Evolutionary conservation across 164 flowering plant species (phyloP).

Genomic region (Santalum album): DNA sequence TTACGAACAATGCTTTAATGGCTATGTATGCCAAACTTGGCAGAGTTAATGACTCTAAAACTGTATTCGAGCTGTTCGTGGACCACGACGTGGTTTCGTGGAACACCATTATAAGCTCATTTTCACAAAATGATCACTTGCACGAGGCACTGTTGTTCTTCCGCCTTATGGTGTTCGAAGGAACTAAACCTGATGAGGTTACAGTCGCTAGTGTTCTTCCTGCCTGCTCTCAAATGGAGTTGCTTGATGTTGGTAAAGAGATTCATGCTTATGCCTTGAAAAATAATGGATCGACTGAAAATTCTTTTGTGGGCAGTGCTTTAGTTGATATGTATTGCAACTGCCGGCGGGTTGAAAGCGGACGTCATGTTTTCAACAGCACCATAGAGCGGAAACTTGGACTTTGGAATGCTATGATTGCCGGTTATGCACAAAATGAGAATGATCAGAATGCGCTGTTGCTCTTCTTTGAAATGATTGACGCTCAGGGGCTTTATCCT

Average conservation of each 20-base stretch:
- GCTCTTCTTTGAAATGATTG: constrained; percentile 54
- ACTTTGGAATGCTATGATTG: constrained; percentile 79
- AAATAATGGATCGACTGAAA: constrained; percentile 31
- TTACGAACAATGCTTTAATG: constrained; percentile 59
- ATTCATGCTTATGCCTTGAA: constrained; percentile 64
- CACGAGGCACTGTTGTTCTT: constrained; percentile 47
- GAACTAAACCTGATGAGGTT: constrained; percentile 55
- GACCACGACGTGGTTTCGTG: constrained; percentile 61
- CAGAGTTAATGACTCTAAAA: constrained; percentile 31
- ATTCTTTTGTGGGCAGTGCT: constrained; percentile 64
- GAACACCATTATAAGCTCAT: constrained; percentile 65
- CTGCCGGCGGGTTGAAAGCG: constrained; percentile 42
- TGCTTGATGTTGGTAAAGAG: constrained; percentile 48
- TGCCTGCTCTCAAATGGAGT: constrained; percentile 62
- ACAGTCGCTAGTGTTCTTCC: constrained; percentile 72
- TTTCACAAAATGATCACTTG: constrained; percentile 46
- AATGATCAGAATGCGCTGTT: constrained; percentile 43
- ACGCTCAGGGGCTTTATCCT: constrained; percentile 31
- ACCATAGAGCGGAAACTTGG: constrained; percentile 29
- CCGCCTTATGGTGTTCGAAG: constrained; percentile 35
- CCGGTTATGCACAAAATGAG: constrained; percentile 61
- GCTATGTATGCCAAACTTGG: constrained; percentile 71
- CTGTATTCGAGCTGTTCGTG: constrained; percentile 34
- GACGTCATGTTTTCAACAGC: constrained; percentile 45
- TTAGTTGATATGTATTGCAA: constrained; percentile 86